A percentile compares a stretch with the other conserved stretches of the same genome.
phyloP scores from a whole-genome alignment of 1,139 yeast genomes.

The Protomyces inouyei region DNA sequence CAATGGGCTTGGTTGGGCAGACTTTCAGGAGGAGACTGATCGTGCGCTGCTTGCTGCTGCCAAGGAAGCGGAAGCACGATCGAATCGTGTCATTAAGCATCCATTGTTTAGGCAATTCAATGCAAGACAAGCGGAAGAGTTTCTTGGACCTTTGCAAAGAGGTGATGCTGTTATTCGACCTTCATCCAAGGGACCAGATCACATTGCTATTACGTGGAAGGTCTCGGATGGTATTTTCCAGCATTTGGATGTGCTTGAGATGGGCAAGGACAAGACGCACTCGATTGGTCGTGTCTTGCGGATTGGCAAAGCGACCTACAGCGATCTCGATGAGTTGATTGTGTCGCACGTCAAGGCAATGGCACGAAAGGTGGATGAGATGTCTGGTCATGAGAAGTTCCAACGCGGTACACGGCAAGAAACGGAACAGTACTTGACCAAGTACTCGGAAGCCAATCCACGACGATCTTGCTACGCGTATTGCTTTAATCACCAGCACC shows the following conservation, averaged over 20 bases:
- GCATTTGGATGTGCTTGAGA: constrained; percentile 80
- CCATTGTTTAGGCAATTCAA: constrained; percentile 83
- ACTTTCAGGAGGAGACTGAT: constrained; percentile 69
- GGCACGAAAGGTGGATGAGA: constrained; percentile 76
- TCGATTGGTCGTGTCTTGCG: constrained; percentile 58
- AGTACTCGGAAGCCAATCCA: constrained; percentile 87
- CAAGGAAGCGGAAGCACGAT: constrained; percentile 50
- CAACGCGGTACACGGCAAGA: constrained; percentile 74
- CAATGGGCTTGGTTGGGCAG: constrained; percentile 64
- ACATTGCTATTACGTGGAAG: constrained; percentile 92
- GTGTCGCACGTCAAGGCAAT: constrained; percentile 83
- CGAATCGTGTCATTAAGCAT: constrained; percentile 78
- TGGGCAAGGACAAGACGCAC: constrained; percentile 58
- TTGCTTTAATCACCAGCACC: constrained; percentile 82
- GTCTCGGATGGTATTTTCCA: constrained; percentile 87
- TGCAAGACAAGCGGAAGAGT: constrained; percentile 86
- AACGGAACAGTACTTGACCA: constrained; percentile 70
- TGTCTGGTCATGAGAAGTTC: constrained; percentile 83
- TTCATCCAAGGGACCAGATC: constrained; percentile 82
- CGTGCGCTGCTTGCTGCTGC: constrained; percentile 49
- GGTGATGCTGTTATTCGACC: constrained; percentile 96
- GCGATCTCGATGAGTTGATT: constrained; percentile 89
- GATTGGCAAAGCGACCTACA: constrained; percentile 57
- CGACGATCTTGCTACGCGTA: constrained; percentile 86
- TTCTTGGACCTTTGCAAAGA: constrained; percentile 75